Base-by-base conservation (phyloP, 495 filamentous ascomycete species). In the Lindgomyces ingoldianus region DNA sequence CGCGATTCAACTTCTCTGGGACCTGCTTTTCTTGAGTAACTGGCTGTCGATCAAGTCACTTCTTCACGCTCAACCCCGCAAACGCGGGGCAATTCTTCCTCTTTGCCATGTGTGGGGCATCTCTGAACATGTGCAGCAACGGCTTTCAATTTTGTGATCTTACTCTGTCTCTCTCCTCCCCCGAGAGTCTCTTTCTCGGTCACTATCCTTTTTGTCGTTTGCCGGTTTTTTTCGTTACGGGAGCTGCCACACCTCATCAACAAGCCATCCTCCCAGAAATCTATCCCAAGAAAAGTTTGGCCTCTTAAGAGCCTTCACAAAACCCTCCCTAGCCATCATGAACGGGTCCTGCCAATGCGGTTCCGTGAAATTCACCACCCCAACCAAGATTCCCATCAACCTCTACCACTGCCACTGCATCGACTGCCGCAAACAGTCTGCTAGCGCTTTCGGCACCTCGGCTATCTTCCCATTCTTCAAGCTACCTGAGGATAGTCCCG, bases 371-470 rank as follows among this genome's bases (percentile, higher is more conserved):
- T 89, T 89, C 75, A 82, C 78, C 63, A 86, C 87, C 30, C 84
- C 87, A 48, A 72, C 80, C 1, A 66, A 72, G 18, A 75, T 80
- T 55, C 84, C 85, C 1, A 77, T 87, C 24, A 80, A 79, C 0
- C 70, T 88, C 16, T 89, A 87, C 69, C 83, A 87, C 70, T 90
- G 87, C 75, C 87, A 90, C 75, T 90, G 87, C 73, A 72, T 77
- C 39, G 81, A 87, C 65, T 90, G 87, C 73, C 84, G 82, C 27
- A 81, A 82, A 57, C 87, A 90, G 75, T 83, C 85, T 49, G 80
- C 83, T 53, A 85, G 84, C 16, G 85, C 87, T n/a, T 88, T 86
- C 69, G 86, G 87, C 25, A 81, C 84, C 51, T 84, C 82, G 25
- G 86, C 86, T 56, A 85, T 87, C 65, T 90, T 90, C 70, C 87